A percentile compares a stretch with the other conserved stretches of the same genome.
Conservation (phyloP, 2,329 filamentous ascomycete genomes). For the Corniculantispora saksenae region DNA sequence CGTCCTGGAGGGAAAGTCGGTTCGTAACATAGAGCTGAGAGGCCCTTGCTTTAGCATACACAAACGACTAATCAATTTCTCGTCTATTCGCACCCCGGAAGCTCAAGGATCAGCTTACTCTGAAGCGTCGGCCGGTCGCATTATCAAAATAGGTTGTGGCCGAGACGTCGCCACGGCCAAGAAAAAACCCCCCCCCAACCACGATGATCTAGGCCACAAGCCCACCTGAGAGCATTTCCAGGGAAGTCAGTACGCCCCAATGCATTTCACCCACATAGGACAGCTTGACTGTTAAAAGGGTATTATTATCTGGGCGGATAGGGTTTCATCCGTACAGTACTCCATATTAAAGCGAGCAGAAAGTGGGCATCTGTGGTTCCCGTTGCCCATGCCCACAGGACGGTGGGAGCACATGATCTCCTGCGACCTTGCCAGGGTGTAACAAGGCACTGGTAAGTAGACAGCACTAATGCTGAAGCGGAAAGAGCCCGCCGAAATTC, state of each 20-base stretch:
- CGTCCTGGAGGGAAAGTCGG: neutral
- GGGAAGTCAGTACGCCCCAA: neutral
- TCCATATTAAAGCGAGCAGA: conserved; percentile 4
- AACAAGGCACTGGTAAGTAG: neutral
- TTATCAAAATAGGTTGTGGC: neutral
- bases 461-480: neutral
- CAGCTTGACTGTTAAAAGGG: neutral
- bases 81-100: neutral
- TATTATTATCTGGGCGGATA: neutral
- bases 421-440: neutral
- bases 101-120: neutral
- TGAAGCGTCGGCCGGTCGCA: neutral
- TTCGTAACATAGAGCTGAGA: neutral
- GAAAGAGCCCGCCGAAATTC: neutral
- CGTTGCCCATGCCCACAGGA: conserved; percentile 4
- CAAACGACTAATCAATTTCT: neutral
- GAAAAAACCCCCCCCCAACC: neutral
- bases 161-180: neutral
- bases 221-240: neutral
- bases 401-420: conserved; percentile 4
- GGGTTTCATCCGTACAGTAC: neutral
- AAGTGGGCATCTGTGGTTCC: neutral
- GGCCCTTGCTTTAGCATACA: neutral
- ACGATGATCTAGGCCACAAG: neutral
- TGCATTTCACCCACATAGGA: neutral